Base-by-base conservation (phyloP, 352 stramenopile genomes). In the Blastocystis sp. region DNA sequence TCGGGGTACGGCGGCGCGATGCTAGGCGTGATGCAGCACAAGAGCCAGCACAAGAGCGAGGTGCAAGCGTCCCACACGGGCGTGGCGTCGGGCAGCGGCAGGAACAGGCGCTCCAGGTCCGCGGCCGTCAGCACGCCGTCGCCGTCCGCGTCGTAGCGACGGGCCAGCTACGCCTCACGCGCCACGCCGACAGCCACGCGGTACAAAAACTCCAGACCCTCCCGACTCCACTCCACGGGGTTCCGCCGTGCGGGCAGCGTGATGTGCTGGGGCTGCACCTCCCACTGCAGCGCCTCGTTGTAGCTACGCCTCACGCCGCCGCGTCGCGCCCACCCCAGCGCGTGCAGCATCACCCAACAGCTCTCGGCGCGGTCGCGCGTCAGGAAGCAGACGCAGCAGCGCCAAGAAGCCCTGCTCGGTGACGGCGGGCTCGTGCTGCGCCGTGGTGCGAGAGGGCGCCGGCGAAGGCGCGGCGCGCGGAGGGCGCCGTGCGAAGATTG, bases 341-440 rank as follows among this genome's bases (percentile, higher is more conserved):
- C 17, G 7, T 53, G 71, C 28, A 81, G 45, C 71, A 81, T 17
- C 48, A 81, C 10, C 71, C 71, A 81, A 4, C 21, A 43, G 38
- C 40, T 48, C 71, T 81, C 71, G 60, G 71, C 14, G 34, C 71
- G 48, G 48, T 81, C 71, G n/a, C 43, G 28, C 17, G 28, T 45
- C 7, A 81, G 71, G n/a, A 38, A 81, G 66, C n/a, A 81, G 48
- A 10, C 56, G 71, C 7, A 81, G 28, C 41, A 81, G 41, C 21
- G 17, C 11, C 1, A 64, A 41, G 45, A 81, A 81, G n/a, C 71
- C 71, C 23, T 64, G 11, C 28, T 81, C 71, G 28, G 71, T 81
- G 41, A 81, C 71, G 2, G 48, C 19, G 48, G 64, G 71, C 38
- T 40, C 10, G 28, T 66, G 19, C n/a, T 81, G 71, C 14, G 28